Percentiles rank a stretch among this genome's conserved stretches.
Conservation (phyloP, 306 rosid species). For the Trifolium pratense region DNA sequence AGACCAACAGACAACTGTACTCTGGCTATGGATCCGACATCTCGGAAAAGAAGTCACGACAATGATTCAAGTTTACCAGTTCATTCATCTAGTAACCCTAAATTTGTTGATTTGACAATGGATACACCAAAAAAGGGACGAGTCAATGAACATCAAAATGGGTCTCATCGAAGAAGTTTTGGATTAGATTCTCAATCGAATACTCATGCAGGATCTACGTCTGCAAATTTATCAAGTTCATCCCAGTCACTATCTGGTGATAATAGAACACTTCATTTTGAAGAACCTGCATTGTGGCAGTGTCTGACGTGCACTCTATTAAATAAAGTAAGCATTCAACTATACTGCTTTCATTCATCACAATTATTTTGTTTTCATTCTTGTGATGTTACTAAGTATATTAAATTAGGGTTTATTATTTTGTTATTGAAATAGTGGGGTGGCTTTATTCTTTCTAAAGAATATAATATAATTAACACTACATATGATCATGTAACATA, state of each 20-base stretch:
- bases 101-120: slow-evolving; percentile 42
- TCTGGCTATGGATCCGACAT: slow-evolving; percentile 36
- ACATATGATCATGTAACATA: background rate
- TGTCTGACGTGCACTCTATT: slow-evolving; percentile 81
- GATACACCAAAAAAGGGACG: slow-evolving; percentile 42
- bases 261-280: slow-evolving; percentile 40
- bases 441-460: slow-evolving; percentile 1
- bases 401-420: background rate
- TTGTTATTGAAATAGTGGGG: background rate
- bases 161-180: slow-evolving; percentile 40
- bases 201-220: slow-evolving; percentile 46
- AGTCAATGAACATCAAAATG: slow-evolving; percentile 28
- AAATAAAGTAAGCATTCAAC: slow-evolving; percentile 67
- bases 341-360: slow-evolving; percentile 16
- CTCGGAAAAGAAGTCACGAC: slow-evolving; percentile 62
- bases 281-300: slow-evolving; percentile 70
- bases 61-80: slow-evolving; percentile 36
- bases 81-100: slow-evolving; percentile 45
- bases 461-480: background rate
- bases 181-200: slow-evolving; percentile 45
- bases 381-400: background rate
- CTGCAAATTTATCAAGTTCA: slow-evolving; percentile 42
- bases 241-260: slow-evolving; percentile 33
- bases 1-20: slow-evolving; percentile 28
- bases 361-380: slow-evolving; percentile 10